Conservation (phyloP, 2,329 filamentous ascomycete species). For the Thielaviopsis populi region DNA sequence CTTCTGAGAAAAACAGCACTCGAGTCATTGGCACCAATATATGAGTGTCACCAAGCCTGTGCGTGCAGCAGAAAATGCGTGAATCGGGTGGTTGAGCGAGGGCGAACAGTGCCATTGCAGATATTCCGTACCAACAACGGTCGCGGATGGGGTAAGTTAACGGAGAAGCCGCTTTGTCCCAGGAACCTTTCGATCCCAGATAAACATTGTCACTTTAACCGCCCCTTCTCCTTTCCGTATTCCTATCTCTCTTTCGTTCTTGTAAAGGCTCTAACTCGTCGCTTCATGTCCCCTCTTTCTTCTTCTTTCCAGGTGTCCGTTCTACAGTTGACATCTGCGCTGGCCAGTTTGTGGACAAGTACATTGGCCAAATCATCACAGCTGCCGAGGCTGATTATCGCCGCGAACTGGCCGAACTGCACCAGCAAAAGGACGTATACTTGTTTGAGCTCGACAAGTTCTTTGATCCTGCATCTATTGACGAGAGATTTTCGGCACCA, state of each 20-base stretch:
- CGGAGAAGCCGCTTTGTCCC: neutral
- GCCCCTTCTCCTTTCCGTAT: neutral
- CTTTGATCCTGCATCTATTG: conserved; percentile 39
- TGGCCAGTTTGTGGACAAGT: conserved; percentile 69
- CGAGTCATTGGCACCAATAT: conserved; percentile 47
- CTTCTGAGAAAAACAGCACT: conserved; percentile 38
- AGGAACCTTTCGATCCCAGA: neutral
- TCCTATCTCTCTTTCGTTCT: neutral
- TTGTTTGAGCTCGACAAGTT: conserved; percentile 76
- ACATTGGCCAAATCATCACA: conserved; percentile 58
- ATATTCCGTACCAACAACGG: conserved; percentile 55
- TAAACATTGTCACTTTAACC: neutral
- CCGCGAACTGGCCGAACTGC: conserved; percentile 39
- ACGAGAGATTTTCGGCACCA: conserved; percentile 39
- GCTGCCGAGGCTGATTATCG: conserved; percentile 48
- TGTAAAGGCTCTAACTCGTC: neutral
- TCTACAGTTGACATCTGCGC: conserved; percentile 47
- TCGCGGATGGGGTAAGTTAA: conserved; percentile 55
- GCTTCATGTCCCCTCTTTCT: neutral
- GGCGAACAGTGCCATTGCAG: conserved; percentile 53
- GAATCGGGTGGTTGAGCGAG: conserved; percentile 62
- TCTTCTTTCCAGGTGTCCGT: conserved; percentile 37
- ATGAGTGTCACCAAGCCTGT: conserved; percentile 66
- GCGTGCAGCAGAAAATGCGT: conserved; percentile 49
- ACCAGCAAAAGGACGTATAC: conserved; percentile 58